Conservation (phyloP, 1,284 basidiomycete genomes). For the Fomitiporia mediterranea region DNA sequence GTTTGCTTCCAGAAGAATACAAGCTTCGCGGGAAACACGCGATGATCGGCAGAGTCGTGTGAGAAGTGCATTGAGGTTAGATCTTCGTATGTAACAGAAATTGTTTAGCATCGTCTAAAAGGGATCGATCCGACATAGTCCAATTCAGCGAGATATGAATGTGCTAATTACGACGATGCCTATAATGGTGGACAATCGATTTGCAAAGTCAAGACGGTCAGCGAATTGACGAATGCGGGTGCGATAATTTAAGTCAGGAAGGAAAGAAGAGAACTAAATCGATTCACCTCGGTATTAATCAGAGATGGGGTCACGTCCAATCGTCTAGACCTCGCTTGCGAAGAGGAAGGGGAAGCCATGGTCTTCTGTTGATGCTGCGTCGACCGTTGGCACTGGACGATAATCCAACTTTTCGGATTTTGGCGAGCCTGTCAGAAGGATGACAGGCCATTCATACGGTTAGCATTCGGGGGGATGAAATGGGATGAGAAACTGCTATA, state of each 20-base stretch:
- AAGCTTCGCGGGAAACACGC: constrained; percentile 3
- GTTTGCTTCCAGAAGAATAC: not conserved
- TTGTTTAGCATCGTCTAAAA: not conserved
- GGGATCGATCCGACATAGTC: constrained; percentile 4
- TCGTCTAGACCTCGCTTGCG: constrained; percentile 37
- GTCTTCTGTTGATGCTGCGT: constrained; percentile 31
- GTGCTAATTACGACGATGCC: too few species aligned
- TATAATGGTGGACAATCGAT: too few species aligned
- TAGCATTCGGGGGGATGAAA: constrained; percentile 7
- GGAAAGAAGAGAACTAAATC: constrained; percentile 8
- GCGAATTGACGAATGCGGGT: not conserved
- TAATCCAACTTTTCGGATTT: constrained; percentile 49
- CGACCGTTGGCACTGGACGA: constrained; percentile 30
- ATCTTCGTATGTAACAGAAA: not conserved
- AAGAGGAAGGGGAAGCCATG: constrained; percentile 56
- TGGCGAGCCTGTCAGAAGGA: constrained; percentile 35
- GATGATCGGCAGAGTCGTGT: not conserved
- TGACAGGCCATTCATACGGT: not conserved
- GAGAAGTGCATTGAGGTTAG: not conserved
- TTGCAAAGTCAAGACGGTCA: too few species aligned
- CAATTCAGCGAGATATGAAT: too few species aligned
- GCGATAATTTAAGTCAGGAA: not conserved
- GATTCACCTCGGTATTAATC: constrained; percentile 4
- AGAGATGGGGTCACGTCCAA: constrained; percentile 15
- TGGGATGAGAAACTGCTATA: constrained; percentile 27